phyloP scores from a whole-genome alignment of 192 early-diverging fungal genomes.

The Coemansia sp. region DNA sequence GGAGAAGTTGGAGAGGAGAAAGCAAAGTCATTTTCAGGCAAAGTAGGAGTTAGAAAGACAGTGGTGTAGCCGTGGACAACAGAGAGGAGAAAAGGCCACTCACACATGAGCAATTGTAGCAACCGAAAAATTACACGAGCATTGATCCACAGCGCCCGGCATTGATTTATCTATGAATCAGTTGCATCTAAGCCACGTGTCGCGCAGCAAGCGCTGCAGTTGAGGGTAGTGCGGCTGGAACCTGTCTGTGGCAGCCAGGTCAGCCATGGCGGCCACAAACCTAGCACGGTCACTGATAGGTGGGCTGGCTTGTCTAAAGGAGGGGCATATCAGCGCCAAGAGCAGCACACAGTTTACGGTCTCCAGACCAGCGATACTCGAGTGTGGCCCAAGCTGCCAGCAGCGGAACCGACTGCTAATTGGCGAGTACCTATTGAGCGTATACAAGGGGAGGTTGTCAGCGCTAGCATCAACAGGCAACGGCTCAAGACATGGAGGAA shows the following conservation, averaged over 20 bases:
- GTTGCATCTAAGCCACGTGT: neutral
- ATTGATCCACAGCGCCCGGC: neutral
- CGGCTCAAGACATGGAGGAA: neutral
- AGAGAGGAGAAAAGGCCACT: neutral
- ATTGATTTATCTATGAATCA: neutral
- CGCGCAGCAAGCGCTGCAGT: neutral
- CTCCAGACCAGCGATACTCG: neutral
- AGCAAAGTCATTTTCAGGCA: neutral
- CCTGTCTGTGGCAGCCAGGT: neutral
- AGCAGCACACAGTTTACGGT: neutral
- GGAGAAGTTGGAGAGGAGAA: neutral
- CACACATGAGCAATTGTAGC: neutral
- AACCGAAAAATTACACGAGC: neutral
- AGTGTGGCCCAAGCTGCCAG: neutral
- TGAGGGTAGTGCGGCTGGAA: neutral
- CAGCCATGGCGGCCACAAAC: neutral
- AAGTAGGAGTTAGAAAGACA: neutral
- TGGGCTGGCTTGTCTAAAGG: neutral
- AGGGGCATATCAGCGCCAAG: neutral
- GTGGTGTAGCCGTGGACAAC: neutral
- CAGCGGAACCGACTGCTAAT: neutral
- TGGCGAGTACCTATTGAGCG: neutral
- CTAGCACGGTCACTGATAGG: neutral
- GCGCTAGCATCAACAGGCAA: neutral
- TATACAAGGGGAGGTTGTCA: neutral